phyloP scores from a whole-genome alignment of 1,139 yeast genomes.

The Pichia sp. region DNA sequence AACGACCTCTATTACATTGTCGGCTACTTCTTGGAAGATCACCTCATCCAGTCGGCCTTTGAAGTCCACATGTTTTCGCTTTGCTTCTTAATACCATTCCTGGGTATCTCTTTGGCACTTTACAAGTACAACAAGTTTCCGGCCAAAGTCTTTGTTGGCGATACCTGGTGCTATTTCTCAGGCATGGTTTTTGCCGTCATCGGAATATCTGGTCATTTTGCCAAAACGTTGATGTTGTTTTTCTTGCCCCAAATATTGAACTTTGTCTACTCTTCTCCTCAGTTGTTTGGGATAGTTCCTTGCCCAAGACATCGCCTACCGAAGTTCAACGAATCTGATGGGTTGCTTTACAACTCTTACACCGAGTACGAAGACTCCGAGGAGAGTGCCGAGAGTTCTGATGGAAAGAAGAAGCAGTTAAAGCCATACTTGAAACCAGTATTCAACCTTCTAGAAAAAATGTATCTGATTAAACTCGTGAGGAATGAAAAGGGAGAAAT shows the following conservation, averaged over 20 bases:
- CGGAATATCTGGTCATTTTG: constrained; percentile 93
- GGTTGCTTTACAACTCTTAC: constrained; percentile 72
- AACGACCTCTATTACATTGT: constrained; percentile 58
- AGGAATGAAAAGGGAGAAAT: constrained; percentile 32
- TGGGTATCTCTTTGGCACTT: constrained; percentile 79
- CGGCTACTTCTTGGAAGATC: constrained; percentile 42
- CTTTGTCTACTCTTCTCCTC: constrained; percentile 86
- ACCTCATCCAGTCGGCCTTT: constrained; percentile 44
- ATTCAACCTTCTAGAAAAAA: constrained; percentile 38
- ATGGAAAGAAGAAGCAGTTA: constrained; percentile 19
- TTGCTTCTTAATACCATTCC: constrained; percentile 74
- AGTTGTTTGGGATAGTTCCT: constrained; percentile 75
- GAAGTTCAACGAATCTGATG: constrained; percentile 59
- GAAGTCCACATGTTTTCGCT: constrained; percentile 83
- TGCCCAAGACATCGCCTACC: constrained; percentile 97
- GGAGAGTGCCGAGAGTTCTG: constrained; percentile 3
- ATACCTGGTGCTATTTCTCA: constrained; percentile 93
- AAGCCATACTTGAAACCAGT: constrained; percentile 32
- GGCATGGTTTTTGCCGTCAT: constrained; percentile 99
- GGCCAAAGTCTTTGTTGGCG: constrained; percentile 92
- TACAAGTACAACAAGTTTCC: constrained; percentile 86
- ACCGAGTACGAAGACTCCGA: constrained; percentile 37
- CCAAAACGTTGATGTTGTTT: constrained; percentile 81
- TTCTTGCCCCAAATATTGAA: constrained; percentile 88
- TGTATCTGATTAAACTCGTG: constrained; percentile 50